Evolutionary conservation across 164 flowering plant species (phyloP).

Genomic region (Echeveria elegans): DNA sequence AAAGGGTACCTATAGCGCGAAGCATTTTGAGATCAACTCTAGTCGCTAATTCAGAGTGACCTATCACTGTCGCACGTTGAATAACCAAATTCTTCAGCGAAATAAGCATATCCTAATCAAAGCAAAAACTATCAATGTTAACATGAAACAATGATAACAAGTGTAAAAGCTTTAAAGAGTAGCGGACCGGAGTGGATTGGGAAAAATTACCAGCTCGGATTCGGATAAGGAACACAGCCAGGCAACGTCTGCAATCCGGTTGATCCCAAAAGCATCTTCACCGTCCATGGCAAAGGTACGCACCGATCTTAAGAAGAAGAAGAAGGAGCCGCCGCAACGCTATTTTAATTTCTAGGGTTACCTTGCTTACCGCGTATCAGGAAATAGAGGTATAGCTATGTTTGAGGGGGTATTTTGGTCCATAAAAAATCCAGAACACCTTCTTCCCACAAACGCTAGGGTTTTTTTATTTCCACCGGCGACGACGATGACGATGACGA

Average conservation of each 20-base stretch:
- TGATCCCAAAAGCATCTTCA: slow-evolving; percentile 7
- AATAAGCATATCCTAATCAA: slow-evolving; percentile 8
- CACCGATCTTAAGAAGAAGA: no score
- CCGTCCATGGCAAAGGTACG: not conserved
- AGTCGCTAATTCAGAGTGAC: not conserved
- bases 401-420: not conserved
- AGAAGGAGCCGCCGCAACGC: no score
- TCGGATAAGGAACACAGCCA: slow-evolving; percentile 10
- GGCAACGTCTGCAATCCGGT: slow-evolving; percentile 1
- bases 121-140: not conserved
- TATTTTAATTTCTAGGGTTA: not conserved
- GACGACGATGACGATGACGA: not conserved
- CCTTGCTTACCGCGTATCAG: no score
- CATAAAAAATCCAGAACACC: no score
- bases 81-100: slow-evolving; percentile 1
- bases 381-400: no score
- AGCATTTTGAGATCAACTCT: slow-evolving; percentile 9
- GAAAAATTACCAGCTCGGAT: slow-evolving; percentile 6
- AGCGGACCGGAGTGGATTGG: no score
- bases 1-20: no score
- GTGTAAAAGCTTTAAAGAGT: not conserved
- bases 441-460: not conserved
- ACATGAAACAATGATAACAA: not conserved
- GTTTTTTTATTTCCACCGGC: not conserved
- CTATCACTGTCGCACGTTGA: slow-evolving; percentile 4